Evolutionary conservation across 73 alveolate species (phyloP).

Genomic region (Paramecium sexaurelia): DNA sequence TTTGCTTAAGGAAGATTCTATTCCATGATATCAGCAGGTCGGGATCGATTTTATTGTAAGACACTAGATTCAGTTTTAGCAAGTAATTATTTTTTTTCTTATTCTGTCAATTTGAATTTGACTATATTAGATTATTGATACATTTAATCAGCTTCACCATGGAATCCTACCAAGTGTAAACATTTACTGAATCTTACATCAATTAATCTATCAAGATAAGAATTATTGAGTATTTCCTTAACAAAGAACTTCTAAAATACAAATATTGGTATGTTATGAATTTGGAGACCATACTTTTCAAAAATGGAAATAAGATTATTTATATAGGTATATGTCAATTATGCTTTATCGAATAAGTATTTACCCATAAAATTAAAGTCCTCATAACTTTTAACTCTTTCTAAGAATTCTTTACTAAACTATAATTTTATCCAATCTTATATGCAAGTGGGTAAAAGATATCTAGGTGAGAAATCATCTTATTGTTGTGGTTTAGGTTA

Average conservation of each 20-base stretch:
- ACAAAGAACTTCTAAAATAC: slow-evolving; percentile 66
- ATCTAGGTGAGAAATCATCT: slow-evolving; percentile 63
- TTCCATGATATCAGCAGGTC: slow-evolving; percentile 64
- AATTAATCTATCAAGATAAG: slow-evolving; percentile 22
- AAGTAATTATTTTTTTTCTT: slow-evolving; percentile 58
- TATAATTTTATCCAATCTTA: slow-evolving; percentile 62
- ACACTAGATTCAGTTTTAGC: slow-evolving; percentile 70
- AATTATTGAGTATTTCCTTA: slow-evolving; percentile 50
- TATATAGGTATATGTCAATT: slow-evolving; percentile 62
- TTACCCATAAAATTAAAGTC: slow-evolving; percentile 68
- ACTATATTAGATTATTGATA: background rate
- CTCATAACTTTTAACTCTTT: slow-evolving; percentile 62
- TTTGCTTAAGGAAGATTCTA: slow-evolving; percentile 61
- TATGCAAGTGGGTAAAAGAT: slow-evolving; percentile 45
- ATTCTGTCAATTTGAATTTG: slow-evolving; percentile 58
- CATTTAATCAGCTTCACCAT: slow-evolving; percentile 55
- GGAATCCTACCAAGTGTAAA: slow-evolving; percentile 61
- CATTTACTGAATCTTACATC: slow-evolving; percentile 63
- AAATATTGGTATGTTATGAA: slow-evolving; percentile 55
- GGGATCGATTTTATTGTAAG: slow-evolving; percentile 35
- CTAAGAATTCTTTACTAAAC: slow-evolving; percentile 56
- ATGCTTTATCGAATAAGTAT: slow-evolving; percentile 63
- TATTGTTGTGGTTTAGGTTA: background rate
- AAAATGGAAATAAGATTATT: slow-evolving; percentile 44
- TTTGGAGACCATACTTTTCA: slow-evolving; percentile 58